These are phyloP conservation scores for Quercus phellos DNA, from an alignment of 331 rosid genomes.

Conservation along the genomic window DNA sequence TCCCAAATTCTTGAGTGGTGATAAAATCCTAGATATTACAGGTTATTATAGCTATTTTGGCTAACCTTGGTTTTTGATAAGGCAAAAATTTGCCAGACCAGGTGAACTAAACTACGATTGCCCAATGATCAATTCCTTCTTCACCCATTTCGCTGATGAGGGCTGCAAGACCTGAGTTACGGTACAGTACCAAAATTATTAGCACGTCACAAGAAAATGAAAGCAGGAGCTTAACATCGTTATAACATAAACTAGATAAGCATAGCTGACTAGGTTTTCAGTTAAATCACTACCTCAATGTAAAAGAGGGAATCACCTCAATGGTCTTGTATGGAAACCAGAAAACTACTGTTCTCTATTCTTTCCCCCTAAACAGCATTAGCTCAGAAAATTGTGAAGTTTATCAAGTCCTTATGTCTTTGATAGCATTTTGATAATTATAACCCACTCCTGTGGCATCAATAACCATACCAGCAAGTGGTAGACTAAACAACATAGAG, in stretches of 20 bases:
- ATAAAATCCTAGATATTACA: not conserved
- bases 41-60: not conserved
- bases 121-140: constrained; percentile 74
- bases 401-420: not conserved
- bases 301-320: not conserved
- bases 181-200: not conserved
- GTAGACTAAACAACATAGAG: too few relatives aligned
- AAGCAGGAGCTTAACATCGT: not conserved
- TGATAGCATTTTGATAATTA: not conserved
- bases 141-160: constrained; percentile 54
- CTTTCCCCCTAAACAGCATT: not conserved
- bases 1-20: not conserved
- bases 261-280: not conserved
- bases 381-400: not conserved
- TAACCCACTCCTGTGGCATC: not conserved
- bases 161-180: not conserved
- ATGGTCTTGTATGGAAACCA: not conserved
- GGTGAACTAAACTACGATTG: constrained; percentile 85
- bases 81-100: constrained; percentile 75
- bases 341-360: not conserved
- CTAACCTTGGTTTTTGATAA: constrained; percentile 2
- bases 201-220: not conserved
- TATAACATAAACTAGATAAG: not conserved
- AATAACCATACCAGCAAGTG: too few relatives aligned
- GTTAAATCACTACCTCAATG: not conserved